Evolutionary conservation across 2,329 filamentous ascomycete genomes (phyloP), one percentile per base, ranked within the genome.

Genomic region (Ophiostoma sp.): DNA sequence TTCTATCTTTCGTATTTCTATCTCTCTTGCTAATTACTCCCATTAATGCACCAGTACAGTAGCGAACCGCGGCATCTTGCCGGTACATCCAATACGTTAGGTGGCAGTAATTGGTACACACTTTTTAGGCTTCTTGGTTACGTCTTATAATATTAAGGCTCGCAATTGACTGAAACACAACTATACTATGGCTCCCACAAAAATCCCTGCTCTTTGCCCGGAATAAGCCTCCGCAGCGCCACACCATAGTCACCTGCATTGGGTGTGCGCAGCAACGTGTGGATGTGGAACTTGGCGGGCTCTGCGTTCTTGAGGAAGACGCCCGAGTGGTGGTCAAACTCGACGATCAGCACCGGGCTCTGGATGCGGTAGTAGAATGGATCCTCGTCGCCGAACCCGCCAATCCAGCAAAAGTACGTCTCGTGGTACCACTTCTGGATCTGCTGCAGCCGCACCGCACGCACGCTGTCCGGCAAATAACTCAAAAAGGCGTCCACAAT

Each of bases 341-440:
- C 91, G 68, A 90, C 81, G 1, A 94, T 80, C 0, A 92, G 81
- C 0, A 94, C 90, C 0, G 90, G 90, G 73, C 87, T 92, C 78
- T 94, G 91, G 3, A 94, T 84, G 0, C 91, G 84, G 75, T 89
- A 94, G 78, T 94, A 94, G 75, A 92, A 94, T 0, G 91, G 82
- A 76, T 93, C 90, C 0, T 85, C 79, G 68, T 91, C 83, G 0
- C 83, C 86, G 72, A 81, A 90, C 0, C 86, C 87, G 4, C 91
- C 91, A 69, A 94, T 93, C 90, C 91, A 94, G 76, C 85, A 86
- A 76, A 92, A 94, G 76, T 91, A 91, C 5, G 90, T 94, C 81
- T 93, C 89, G n/a, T 79, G 75, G 70, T 90, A 86, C 77, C 86
- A 84, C 3, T 77, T 76, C 68, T 82, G 81, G 66, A 89, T 82